Evolutionary conservation across 371 early-diverging fungal species (phyloP), one percentile per base, ranked within the genome.

Genomic region (Choanephora cucurbitarum): DNA sequence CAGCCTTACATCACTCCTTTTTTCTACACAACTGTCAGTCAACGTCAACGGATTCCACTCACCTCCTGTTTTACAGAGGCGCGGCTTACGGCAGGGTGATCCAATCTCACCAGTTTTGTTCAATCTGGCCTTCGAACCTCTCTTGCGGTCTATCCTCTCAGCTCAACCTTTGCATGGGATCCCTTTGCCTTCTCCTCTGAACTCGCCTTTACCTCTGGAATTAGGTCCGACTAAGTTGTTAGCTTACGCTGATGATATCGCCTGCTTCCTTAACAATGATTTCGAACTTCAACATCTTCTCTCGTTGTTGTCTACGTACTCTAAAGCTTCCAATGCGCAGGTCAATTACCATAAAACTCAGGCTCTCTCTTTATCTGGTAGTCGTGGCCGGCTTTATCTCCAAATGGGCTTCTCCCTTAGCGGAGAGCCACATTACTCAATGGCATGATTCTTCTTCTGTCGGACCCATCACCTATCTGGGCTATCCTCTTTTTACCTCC

Each of bases 11-110:
- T 5, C 22, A 15, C 39, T 54, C 2, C n/a, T 49, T 60, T 60
- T 54, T 43, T 24, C 19, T 17, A 60, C 47, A 28, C 1, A 11
- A 0, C 23, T 54, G 0, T 14, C 23, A 5, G 17, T 53, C 17
- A 60, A 61, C n/a, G 44, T 66, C 50, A 74, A 70, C 40, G 66
- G 68, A 5, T 28, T 7, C 0, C 48, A 43, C 11, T 50, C 59
- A 15, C 31, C 59, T 0, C 37, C 57, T 0, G 24, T 64, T 2
- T 8, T 1, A 1, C 65, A 60, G 23, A 0, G 37, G 43, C 44
- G 51, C 14, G 61, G 61, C 1, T 31, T 60, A 18, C 7, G 33
- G 5, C 56, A 56, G n/a, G 56, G 49, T 11, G 56, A 56, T 11
- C 50, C 44, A 10, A 33, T 57, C 0, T 57, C 53, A 1, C 62